These are phyloP conservation scores for Imleria badia DNA, from an alignment of 768 basidiomycete genomes.

Conservation along the genomic window DNA sequence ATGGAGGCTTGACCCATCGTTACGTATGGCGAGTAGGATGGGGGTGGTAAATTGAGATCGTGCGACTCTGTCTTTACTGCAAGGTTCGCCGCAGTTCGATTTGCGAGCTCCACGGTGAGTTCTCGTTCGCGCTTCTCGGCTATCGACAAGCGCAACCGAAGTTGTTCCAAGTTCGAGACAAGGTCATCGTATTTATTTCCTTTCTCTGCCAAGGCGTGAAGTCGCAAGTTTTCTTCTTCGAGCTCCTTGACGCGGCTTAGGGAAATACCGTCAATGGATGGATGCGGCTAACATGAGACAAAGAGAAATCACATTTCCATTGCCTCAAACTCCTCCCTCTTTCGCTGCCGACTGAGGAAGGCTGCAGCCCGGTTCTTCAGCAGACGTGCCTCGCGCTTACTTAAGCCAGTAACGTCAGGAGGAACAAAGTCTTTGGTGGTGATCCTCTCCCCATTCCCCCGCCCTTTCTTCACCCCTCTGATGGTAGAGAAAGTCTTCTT, in stretches of 20 bases:
- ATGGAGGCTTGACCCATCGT: constrained; percentile 52
- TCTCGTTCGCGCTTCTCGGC: constrained; percentile 67
- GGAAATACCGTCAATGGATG: constrained; percentile 18
- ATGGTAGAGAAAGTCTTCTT: constrained; percentile 48
- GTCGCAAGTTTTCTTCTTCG: constrained; percentile 79
- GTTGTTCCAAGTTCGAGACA: constrained; percentile 61
- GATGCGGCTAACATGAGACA: constrained; percentile 4
- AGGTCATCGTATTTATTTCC: constrained; percentile 41
- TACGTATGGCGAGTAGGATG: constrained; percentile 38
- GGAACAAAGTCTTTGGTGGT: constrained; percentile 82
- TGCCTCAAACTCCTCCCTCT: constrained; percentile 87
- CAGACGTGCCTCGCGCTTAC: constrained; percentile 87
- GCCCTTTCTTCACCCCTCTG: constrained; percentile 44
- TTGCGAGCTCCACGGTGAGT: constrained; percentile 60
- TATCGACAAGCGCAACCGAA: constrained; percentile 62
- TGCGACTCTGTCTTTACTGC: constrained; percentile 59
- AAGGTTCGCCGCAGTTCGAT: constrained; percentile 32
- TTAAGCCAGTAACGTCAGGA: constrained; percentile 83
- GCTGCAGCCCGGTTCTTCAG: constrained; percentile 93
- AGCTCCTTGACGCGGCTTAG: constrained; percentile 78
- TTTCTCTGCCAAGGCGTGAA: constrained; percentile 57
- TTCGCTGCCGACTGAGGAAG: constrained; percentile 87
- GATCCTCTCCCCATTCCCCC: constrained; percentile 47
- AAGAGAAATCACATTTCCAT: constrained; percentile 79
- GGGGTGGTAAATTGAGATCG: constrained; percentile 50